A percentile compares a stretch with the other conserved stretches of the same genome.
Conservation (phyloP, 441 rosid genomes). For the Adansonia gregorii region DNA sequence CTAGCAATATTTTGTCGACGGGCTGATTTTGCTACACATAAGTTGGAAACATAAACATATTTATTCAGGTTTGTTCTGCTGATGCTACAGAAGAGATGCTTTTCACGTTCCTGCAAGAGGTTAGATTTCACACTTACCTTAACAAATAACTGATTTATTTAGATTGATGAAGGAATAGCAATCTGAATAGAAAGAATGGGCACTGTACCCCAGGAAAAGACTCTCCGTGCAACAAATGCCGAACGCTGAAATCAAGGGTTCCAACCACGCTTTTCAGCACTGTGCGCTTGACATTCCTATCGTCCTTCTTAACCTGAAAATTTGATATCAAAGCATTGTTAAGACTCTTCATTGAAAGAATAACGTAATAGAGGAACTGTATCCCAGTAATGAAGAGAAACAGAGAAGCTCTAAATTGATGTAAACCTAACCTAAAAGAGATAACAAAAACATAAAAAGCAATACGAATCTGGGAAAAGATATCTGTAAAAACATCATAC, state of each 20-base stretch:
- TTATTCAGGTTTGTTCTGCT: slow-evolving; percentile 46
- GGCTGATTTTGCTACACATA: slow-evolving; percentile 76
- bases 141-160: not conserved
- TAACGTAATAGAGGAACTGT: not conserved
- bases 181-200: slow-evolving; percentile 18
- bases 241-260: slow-evolving; percentile 81
- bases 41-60: slow-evolving; percentile 73
- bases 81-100: slow-evolving; percentile 56
- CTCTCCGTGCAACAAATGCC: slow-evolving; percentile 69
- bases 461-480: slow-evolving; percentile 1
- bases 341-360: not conserved
- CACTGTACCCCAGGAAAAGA: slow-evolving; percentile 76
- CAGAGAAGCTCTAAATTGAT: slow-evolving; percentile 3
- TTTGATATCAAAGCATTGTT: slow-evolving; percentile 14
- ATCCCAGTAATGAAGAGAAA: slow-evolving; percentile 13
- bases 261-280: slow-evolving; percentile 84
- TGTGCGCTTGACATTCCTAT: slow-evolving; percentile 53
- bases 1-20: slow-evolving; percentile 85
- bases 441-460: slow-evolving; percentile 5
- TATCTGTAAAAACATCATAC: slow-evolving; percentile 40
- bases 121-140: not conserved
- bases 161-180: slow-evolving; percentile 17
- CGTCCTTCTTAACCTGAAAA: slow-evolving; percentile 72
- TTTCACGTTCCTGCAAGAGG: slow-evolving; percentile 61
- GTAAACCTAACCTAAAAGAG: slow-evolving; percentile 9